Base-by-base conservation (phyloP, 169 alveolate species). In the Babesia bigemina region DNA sequence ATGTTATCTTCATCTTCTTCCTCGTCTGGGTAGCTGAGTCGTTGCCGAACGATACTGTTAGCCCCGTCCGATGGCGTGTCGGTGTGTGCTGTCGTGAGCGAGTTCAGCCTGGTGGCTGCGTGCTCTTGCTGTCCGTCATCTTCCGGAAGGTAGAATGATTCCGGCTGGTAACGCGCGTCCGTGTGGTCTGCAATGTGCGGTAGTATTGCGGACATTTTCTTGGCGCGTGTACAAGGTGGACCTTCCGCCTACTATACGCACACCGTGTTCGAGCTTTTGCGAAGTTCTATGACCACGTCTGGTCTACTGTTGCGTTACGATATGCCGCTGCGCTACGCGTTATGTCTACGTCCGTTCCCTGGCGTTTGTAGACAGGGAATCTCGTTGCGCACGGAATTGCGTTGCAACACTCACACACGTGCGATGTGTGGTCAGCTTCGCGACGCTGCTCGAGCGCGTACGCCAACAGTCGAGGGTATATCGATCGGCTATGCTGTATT, bases 351-450 rank as follows among this genome's bases (percentile, higher is more conserved):
- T 4, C 50, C 1, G 4, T 45, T 16, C 19, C 19, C 50, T 1
- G 4, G 33, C 55, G 70, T 36, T 2, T 14, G 70, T 17, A 19
- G 12, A 17, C 21, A 10, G 56, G 50, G 55, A 39, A 61, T 61
- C 70, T 28, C 55, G 13, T 55, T 42, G 24, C 14, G 50, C 50
- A 10, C 50, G 19, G 50, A 45, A 7, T 45, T 10, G 70, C 29
- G 50, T 2, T 8, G 70, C 36, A 19, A 7, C 11, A 48, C 53
- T 63, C 76, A 67, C 76, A 67, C 76, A 67, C 76, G 47, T 9
- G 66, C 36, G 53, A 67, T 67, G 76, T 67, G 76, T 44, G 48
- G 22, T 21, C 56, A 19, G 76, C 50, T 67, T 67, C 76, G 17
- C 24, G 57, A 42, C 26, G 69, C 47, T 45, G n/a, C 42, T 19